These are phyloP conservation scores for Teratosphaeria destructans DNA, from an alignment of 2,329 filamentous ascomycete genomes.

Conservation along the genomic window DNA sequence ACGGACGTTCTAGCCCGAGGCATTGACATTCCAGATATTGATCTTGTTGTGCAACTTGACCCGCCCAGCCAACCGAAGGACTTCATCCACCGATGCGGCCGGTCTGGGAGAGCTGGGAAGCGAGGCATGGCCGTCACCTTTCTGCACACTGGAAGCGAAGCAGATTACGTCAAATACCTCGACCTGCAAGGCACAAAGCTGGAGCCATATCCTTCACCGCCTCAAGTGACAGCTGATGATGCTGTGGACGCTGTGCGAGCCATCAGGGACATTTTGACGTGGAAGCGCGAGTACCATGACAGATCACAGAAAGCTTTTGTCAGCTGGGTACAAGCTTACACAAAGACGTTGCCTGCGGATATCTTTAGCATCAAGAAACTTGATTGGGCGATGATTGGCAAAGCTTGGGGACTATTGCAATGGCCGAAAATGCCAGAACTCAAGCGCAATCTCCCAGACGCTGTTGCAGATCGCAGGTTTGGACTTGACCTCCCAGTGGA, in stretches of 20 bases:
- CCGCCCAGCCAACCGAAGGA: conserved; percentile 81
- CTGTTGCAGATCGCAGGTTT: conserved; percentile 30
- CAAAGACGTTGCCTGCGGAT: conserved; percentile 78
- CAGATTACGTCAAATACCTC: conserved; percentile 82
- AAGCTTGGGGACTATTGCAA: conserved; percentile 75
- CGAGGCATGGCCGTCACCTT: conserved; percentile 78
- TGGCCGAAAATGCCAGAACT: conserved; percentile 89
- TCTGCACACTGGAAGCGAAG: conserved; percentile 73
- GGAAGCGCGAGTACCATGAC: conserved; percentile 63
- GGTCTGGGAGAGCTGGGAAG: conserved; percentile 52
- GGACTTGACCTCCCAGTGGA: conserved; percentile 25
- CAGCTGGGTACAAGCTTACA: conserved; percentile 84
- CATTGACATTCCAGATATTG: conserved; percentile 83
- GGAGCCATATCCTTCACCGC: conserved; percentile 25
- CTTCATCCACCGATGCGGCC: conserved; percentile 56
- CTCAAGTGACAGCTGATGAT: conserved; percentile 48
- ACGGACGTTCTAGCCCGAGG: conserved; percentile 88
- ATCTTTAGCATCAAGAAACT: conserved; percentile 79
- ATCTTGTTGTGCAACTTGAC: conserved; percentile 83
- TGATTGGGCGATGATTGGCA: conserved; percentile 72
- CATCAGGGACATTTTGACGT: conserved; percentile 50
- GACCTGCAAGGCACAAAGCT: conserved; percentile 30
- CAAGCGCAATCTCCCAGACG: conserved; percentile 31
- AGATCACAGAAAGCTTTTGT: conserved; percentile 88
- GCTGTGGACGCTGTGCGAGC: conserved; percentile 44